Evolutionary conservation across 2,329 filamentous ascomycete genomes (phyloP), one percentile per base, ranked within the genome.

Genomic region (Xylaria sp.): DNA sequence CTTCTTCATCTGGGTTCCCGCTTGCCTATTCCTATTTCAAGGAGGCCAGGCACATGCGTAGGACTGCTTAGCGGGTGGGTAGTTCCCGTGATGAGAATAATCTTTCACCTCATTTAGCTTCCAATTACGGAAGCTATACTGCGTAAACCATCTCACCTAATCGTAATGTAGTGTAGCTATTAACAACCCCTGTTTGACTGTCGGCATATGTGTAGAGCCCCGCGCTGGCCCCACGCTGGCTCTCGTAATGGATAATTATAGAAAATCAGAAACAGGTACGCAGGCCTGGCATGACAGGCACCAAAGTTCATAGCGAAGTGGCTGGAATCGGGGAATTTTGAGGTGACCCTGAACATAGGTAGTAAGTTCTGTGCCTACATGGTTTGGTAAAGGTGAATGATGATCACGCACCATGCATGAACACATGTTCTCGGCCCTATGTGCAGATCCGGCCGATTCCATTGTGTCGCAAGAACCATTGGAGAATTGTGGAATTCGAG

Each of bases 391-490:
- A 27, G 6, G 6, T 40, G 37, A 23, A 3, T 37, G 23, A 25
- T 42, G 32, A 35, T 5, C n/a, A 25, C 16, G 29, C 42, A 42
- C 18, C 40, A n/a, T 27, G 42, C 32, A 21, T 51, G 12, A 23
- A 65, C 32, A n/a, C 40, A 65, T 13, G 18, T 32, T 60, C 55
- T 59, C 44, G 47, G 55, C 27, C 35, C 12, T 53, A 65, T 40
- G 23, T 44, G 35, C 12, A 60, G 54, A 60, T 65, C 62, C 35
- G 47, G 62, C 32, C 18, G 47, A 50, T 51, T 51, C 54, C 32
- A 59, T 53, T 13, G 10, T 44, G 12, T 27, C 21, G 12, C 25
- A 32, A 25, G 27, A 21, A 23, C 44, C 16, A 5, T 10, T 42
- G 53, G 21, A 18, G 13, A 23, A 25, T 50, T 13, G 21, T 9